Percentiles rank a stretch among this genome's conserved stretches.
These are phyloP conservation scores for Cicer cuneatum DNA, from an alignment of 306 rosid species.

Conservation along the genomic window DNA sequence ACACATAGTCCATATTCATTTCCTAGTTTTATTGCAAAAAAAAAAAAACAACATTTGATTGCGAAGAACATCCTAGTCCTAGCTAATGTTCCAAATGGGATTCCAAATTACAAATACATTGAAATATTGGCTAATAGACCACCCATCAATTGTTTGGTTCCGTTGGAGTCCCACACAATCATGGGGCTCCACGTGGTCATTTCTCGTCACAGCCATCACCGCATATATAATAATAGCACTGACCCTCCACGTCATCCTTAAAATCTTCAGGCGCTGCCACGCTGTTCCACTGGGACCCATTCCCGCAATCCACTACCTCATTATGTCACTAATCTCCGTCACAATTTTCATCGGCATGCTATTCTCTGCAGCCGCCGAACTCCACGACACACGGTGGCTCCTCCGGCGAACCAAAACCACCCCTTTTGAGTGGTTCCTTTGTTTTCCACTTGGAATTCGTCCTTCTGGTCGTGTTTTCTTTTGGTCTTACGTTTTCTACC, in stretches of 20 bases:
- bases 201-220: constrained; percentile 52
- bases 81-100: constrained; percentile 10
- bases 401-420: constrained; percentile 56
- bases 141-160: constrained; percentile 58
- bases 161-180: constrained; percentile 66
- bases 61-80: not conserved
- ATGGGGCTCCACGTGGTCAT: constrained; percentile 73
- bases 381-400: constrained; percentile 63
- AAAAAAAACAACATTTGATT: not conserved
- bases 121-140: constrained; percentile 56
- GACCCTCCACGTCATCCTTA: constrained; percentile 45
- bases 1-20: not conserved
- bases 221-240: constrained; percentile 47
- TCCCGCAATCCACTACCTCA: constrained; percentile 64
- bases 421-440: constrained; percentile 71
- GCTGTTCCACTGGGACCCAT: constrained; percentile 58
- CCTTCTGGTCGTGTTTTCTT: constrained; percentile 75
- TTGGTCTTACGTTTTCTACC: constrained; percentile 76
- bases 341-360: constrained; percentile 57
- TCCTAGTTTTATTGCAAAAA: not conserved
- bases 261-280: constrained; percentile 40
- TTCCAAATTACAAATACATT: not conserved
- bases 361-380: constrained; percentile 58
- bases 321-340: constrained; percentile 51
- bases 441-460: constrained; percentile 75